These are phyloP conservation scores for Cymbidium sinense DNA, from an alignment of 106 monocot species.

Conservation along the genomic window DNA sequence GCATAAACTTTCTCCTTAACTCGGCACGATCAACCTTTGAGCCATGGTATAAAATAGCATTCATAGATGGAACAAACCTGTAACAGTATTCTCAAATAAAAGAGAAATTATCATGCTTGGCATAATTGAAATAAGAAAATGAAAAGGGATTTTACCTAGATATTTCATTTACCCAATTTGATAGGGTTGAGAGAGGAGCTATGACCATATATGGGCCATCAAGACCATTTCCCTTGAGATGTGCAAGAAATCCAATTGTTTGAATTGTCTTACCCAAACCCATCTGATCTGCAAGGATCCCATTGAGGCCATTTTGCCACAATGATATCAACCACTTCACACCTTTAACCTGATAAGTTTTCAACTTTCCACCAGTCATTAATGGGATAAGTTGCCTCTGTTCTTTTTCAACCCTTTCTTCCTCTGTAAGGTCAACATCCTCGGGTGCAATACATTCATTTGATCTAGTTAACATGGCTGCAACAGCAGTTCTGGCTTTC, in stretches of 20 bases:
- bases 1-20: slow-evolving; percentile 63
- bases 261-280: slow-evolving; percentile 97
- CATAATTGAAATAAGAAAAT: neutral
- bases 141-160: slow-evolving; percentile 42
- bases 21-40: slow-evolving; percentile 51
- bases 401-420: slow-evolving; percentile 66
- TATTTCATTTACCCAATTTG: slow-evolving; percentile 89
- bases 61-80: slow-evolving; percentile 83
- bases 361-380: slow-evolving; percentile 90
- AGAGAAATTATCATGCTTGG: neutral
- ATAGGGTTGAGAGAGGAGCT: slow-evolving; percentile 95
- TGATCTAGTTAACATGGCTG: slow-evolving; percentile 79
- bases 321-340: slow-evolving; percentile 95
- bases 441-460: slow-evolving; percentile 41
- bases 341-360: slow-evolving; percentile 87
- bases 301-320: slow-evolving; percentile 99
- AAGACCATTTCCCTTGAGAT: slow-evolving; percentile 87
- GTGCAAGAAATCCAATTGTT: slow-evolving; percentile 93
- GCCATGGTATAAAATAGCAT: slow-evolving; percentile 81
- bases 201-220: slow-evolving; percentile 86
- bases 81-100: neutral
- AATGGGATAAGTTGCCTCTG: slow-evolving; percentile 82
- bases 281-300: slow-evolving; percentile 98
- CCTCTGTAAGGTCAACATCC: slow-evolving; percentile 63
- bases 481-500: slow-evolving; percentile 86